Evolutionary conservation across 2,329 filamentous ascomycete genomes (phyloP).

Genomic region (Orbilia blumenaviensis): DNA sequence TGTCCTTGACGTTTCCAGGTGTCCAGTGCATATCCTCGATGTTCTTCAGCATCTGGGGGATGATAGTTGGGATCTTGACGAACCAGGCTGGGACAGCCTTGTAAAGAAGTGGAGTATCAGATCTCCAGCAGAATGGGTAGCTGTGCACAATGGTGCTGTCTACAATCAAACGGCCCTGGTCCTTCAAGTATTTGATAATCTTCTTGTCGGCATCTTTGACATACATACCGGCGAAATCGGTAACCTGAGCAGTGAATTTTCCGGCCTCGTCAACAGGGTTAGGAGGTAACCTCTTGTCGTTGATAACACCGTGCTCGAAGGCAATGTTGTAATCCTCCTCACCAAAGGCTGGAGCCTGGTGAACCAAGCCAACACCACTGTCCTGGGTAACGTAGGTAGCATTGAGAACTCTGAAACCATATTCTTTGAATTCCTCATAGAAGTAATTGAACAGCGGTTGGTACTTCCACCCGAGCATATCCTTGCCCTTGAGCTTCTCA

Average conservation of each 20-base stretch:
- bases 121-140: slow-evolving; percentile 92
- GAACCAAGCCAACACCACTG: slow-evolving; percentile 91
- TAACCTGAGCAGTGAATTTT: slow-evolving; percentile 77
- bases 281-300: slow-evolving; percentile 78
- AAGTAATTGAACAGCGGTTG: slow-evolving; percentile 90
- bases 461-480: slow-evolving; percentile 89
- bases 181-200: slow-evolving; percentile 89
- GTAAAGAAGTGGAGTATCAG: slow-evolving; percentile 94
- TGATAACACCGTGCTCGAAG: slow-evolving; percentile 78
- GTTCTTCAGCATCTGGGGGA: slow-evolving; percentile 88
- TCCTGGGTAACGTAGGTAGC: slow-evolving; percentile 88
- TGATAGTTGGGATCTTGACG: slow-evolving; percentile 82
- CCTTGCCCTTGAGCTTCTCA: slow-evolving; percentile 79
- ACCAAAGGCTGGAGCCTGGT: slow-evolving; percentile 92
- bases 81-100: slow-evolving; percentile 94
- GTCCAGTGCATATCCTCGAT: slow-evolving; percentile 93
- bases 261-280: slow-evolving; percentile 89
- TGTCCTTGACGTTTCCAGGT: slow-evolving; percentile 87
- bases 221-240: slow-evolving; percentile 84
- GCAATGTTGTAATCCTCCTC: slow-evolving; percentile 94
- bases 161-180: slow-evolving; percentile 77
- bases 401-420: slow-evolving; percentile 81
- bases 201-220: slow-evolving; percentile 92
- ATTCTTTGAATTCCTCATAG: slow-evolving; percentile 84
- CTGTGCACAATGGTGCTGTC: slow-evolving; percentile 90